A percentile compares a stretch with the other conserved stretches of the same genome.
Conservation (phyloP, 2,329 filamentous ascomycete genomes). For the Pseudocercospora crystallina region DNA sequence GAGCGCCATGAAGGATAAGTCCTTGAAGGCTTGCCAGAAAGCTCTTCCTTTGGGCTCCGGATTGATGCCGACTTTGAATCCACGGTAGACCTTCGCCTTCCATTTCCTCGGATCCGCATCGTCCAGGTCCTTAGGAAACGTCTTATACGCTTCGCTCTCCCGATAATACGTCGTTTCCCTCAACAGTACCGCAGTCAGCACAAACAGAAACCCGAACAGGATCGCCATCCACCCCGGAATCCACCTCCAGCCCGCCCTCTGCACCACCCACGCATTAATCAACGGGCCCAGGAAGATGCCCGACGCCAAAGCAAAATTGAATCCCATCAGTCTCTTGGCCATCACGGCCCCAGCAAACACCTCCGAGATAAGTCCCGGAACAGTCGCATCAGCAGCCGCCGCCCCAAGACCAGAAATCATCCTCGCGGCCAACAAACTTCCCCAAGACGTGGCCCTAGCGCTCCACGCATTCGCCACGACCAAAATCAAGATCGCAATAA, state of each 20-base stretch:
- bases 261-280: constrained; percentile 33
- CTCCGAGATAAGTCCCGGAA: constrained; percentile 39
- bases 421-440: constrained; percentile 27
- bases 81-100: not conserved
- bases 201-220: constrained; percentile 26
- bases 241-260: constrained; percentile 30
- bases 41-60: not conserved
- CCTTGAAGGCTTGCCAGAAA: constrained; percentile 22
- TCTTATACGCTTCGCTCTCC: not conserved
- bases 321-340: constrained; percentile 41
- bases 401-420: constrained; percentile 31
- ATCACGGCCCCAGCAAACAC: constrained; percentile 38
- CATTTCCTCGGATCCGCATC: not conserved
- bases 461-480: constrained; percentile 40
- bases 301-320: constrained; percentile 37
- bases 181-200: constrained; percentile 27
- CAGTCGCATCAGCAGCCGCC: constrained; percentile 38
- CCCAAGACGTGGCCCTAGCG: constrained; percentile 27
- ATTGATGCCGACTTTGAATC: not conserved
- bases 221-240: constrained; percentile 31
- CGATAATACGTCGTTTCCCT: constrained; percentile 29
- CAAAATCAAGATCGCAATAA: constrained; percentile 36
- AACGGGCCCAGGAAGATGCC: constrained; percentile 41
- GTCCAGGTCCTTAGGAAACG: not conserved
- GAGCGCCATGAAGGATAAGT: constrained; percentile 25